Conservation (phyloP, 345 rosid species). For the Noccaea caerulescens region DNA sequence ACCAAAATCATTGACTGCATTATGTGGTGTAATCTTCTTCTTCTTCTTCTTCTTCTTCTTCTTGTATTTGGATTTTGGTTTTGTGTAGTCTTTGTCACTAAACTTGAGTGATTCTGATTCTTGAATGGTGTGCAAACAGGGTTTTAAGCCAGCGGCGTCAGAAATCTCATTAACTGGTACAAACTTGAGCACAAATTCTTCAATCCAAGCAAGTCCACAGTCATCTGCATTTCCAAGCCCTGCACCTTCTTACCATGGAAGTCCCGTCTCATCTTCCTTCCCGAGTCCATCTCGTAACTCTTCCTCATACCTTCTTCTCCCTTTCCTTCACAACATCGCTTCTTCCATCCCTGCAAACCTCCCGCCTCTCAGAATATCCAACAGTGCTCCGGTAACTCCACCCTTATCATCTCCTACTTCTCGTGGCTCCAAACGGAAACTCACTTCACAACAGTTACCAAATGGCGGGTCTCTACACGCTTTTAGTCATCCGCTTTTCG, state of each 20-base stretch:
- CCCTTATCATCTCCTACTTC: slow-evolving; percentile 92
- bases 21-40: not conserved
- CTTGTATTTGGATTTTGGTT: not conserved
- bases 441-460: slow-evolving; percentile 64
- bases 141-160: slow-evolving; percentile 63
- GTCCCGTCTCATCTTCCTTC: slow-evolving; percentile 82
- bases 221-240: slow-evolving; percentile 81
- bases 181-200: slow-evolving; percentile 68
- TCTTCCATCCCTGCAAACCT: slow-evolving; percentile 63
- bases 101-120: not conserved
- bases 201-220: slow-evolving; percentile 79
- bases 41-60: not conserved
- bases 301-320: slow-evolving; percentile 66
- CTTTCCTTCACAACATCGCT: slow-evolving; percentile 70
- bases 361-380: slow-evolving; percentile 88
- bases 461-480: slow-evolving; percentile 49
- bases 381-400: slow-evolving; percentile 98
- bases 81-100: not conserved
- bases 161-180: slow-evolving; percentile 54
- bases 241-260: slow-evolving; percentile 72
- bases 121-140: slow-evolving; percentile 54
- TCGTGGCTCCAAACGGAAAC: slow-evolving; percentile 65
- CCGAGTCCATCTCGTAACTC: slow-evolving; percentile 81
- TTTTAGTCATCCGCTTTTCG: slow-evolving; percentile 57
- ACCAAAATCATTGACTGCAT: slow-evolving; percentile 20